Conservation (phyloP, 495 filamentous ascomycete species). For the Xylaria intraflava region DNA sequence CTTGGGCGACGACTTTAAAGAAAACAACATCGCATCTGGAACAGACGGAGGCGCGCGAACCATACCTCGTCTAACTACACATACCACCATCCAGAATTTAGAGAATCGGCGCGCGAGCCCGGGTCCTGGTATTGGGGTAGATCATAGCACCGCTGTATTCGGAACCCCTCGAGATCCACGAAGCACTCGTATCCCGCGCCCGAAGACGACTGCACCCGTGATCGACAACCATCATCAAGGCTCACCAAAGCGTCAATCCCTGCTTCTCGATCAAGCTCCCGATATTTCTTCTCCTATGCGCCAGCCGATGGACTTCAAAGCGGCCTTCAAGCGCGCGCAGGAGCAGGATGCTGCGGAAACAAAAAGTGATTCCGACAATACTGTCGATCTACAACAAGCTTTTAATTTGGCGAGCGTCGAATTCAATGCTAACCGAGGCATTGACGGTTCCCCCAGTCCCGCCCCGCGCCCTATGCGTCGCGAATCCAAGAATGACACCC, state of each 20-base stretch:
- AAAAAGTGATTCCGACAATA: conserved; percentile 13
- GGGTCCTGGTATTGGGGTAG: background rate
- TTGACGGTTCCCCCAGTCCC: conserved; percentile 42
- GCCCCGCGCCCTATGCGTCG: conserved; percentile 36
- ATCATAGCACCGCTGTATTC: conserved; percentile 12
- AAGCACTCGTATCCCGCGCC: conserved; percentile 37
- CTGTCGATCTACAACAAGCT: conserved; percentile 19
- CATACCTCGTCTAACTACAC: conserved; percentile 13
- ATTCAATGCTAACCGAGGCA: conserved; percentile 20
- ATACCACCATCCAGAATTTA: conserved; percentile 6
- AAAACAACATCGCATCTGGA: conserved; percentile 18
- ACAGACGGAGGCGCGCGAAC: conserved; percentile 11
- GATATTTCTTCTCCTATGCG: conserved; percentile 23
- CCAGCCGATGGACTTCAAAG: conserved; percentile 30
- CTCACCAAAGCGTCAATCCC: background rate
- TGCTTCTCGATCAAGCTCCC: conserved; percentile 10
- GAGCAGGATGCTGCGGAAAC: conserved; percentile 29
- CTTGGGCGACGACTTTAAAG: conserved; percentile 16
- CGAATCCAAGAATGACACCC: conserved; percentile 17
- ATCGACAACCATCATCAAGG: background rate
- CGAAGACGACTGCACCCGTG: conserved; percentile 10
- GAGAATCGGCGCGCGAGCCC: background rate
- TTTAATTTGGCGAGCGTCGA: conserved; percentile 24
- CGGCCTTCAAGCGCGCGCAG: conserved; percentile 38
- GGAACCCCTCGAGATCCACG: conserved; percentile 12